Evolutionary conservation across 805 yeast genomes (phyloP), one percentile per base, ranked within the genome.

Genomic region (Wickerhamomyces canadensis): DNA sequence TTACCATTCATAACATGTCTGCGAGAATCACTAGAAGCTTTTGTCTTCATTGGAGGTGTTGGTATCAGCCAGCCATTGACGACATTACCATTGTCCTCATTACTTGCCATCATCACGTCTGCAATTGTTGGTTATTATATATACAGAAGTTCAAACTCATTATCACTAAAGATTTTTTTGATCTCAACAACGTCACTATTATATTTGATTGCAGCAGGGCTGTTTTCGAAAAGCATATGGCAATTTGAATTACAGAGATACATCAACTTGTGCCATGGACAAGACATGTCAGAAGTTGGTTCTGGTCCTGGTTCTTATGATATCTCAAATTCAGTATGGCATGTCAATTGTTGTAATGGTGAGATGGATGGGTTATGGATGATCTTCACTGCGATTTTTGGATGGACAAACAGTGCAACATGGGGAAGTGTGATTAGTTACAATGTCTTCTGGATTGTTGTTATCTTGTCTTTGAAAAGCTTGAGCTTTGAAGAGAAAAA

Each of bases 381-480:
- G 95, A 66, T 88, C 25, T 70, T 84, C 51, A 86, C 89, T 25
- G 96, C 95, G 1, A 67, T 88, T 5, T 70, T 88, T 35, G 97
- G 97, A 2, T 88, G 97, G 97, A 87, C 93, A 12, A 88, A 88
- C 57, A 77, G 89, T 45, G 96, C 96, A 3, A 88, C 97, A 0
- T 85, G 82, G 54, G 95, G 94, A 4, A 84, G 95, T 16, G 88
- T 88, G 1, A 57, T 72, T 5, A 74, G 88, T 34, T 88, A 88
- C 62, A 71, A 74, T 43, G 38, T 68, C 1, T 88, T 81, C 58
- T 88, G 96, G 97, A 22, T 65, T 2, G 57, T 61, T 4, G 56
- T 74, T 3, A 63, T 72, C 19, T 40, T 41, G 3, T 68, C 76
- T 8, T 65, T 81, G 21, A 45, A 61, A 1, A 45, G 68, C 40